Base-by-base conservation (phyloP, 257 asterid genomes). In the Haberlea rhodopensis region DNA sequence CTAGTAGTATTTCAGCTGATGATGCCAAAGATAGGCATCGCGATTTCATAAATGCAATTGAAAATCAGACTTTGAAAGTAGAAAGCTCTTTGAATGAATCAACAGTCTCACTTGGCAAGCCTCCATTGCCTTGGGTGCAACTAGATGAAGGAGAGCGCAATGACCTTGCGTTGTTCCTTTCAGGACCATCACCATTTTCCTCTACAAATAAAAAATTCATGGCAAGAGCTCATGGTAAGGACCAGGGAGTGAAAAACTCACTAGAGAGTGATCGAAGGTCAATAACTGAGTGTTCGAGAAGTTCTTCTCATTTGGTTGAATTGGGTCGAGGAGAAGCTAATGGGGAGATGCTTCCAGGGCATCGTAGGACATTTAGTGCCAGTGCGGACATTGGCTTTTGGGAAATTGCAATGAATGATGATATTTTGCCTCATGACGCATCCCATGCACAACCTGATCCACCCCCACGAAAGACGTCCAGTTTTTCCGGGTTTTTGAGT, bases 281-380 rank as follows among this genome's bases (percentile, higher is more conserved):
- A 21, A 67, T 54, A 49, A 76, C 40, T 13, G 80, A 74, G 60
- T 71, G 75, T 75, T 78, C 84, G 1, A 65, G 78, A 75, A 83
- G 89, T 71, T 80, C 84, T 8, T 66, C 77, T 69, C 72, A 79
- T 73, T 76, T 84, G 46, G 80, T 77, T 31, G 90, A 75, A 21
- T 74, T 76, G 79, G 68, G 62, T 66, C 78, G 63, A 62, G 76
- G 64, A 60, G 91, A 81, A 70, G 75, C 68, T 68, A 74, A 45
- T 69, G 86, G 72, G 26, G 95, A 79, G 56, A 82, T 73, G 80
- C 53, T 62, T 32, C 62, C 79, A 5, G 94, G 95, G 13, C 96
- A 83, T 54, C 88, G 96, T 57, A 89, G 98, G 77, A 74, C 95
- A 4, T 96, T 96, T 73, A 89, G 98, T 85, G 98, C 96, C 6